Conservation (phyloP, 495 filamentous ascomycete species). For the Jackrogersella minutella region DNA sequence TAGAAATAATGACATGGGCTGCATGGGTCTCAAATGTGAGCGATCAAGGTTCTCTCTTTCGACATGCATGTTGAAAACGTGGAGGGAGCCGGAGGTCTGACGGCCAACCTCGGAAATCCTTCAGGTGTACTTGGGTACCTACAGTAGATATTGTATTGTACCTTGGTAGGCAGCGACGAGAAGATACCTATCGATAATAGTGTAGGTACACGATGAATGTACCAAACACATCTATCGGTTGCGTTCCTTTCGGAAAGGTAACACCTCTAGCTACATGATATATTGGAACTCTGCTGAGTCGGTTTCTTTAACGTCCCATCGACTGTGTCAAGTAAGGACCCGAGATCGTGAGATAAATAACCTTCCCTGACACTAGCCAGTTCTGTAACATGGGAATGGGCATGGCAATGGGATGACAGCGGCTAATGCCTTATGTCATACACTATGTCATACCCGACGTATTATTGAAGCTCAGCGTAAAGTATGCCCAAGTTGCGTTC, state of each 20-base stretch:
- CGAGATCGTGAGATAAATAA: not conserved
- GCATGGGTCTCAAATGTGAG: constrained; percentile 15
- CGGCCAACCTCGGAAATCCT: constrained; percentile 6
- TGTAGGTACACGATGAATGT: no score
- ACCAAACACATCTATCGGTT: no score
- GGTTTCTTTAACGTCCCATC: not conserved
- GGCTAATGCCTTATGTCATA: constrained; percentile 4
- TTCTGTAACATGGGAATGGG: not conserved
- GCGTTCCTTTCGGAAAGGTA: no score
- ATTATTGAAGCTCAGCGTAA: not conserved
- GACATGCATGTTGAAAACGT: constrained; percentile 22
- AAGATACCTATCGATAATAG: not conserved
- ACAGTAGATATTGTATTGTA: no score
- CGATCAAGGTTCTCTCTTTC: constrained; percentile 18
- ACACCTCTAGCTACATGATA: no score
- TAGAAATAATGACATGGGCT: not conserved
- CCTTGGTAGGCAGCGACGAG: not conserved
- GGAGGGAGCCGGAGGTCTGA: not conserved
- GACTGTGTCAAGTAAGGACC: not conserved
- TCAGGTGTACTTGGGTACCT: not conserved
- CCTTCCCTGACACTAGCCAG: constrained; percentile 6
- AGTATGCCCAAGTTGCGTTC: constrained; percentile 16
- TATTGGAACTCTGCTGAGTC: not conserved
- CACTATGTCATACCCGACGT: no score
- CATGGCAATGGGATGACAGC: constrained; percentile 33